These are phyloP conservation scores for Mycena amicta DNA, from an alignment of 768 basidiomycete species.

Conservation along the genomic window DNA sequence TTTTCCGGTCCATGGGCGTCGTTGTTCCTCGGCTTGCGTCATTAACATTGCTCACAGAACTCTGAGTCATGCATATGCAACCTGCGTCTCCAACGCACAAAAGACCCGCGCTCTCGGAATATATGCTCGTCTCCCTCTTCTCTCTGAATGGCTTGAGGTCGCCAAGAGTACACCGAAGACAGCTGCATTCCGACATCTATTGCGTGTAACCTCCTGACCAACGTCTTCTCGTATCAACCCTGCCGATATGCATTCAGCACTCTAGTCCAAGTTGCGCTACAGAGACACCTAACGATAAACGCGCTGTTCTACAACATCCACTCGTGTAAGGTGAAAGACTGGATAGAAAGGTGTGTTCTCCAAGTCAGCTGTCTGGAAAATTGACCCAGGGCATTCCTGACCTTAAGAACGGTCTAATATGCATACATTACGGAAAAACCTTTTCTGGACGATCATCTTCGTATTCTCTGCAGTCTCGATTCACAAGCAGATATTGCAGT, in stretches of 20 bases:
- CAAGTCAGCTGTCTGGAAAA: neutral
- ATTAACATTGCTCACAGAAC: no score
- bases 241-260: slow-evolving; percentile 80
- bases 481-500: slow-evolving; percentile 87
- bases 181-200: slow-evolving; percentile 90
- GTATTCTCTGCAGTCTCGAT: slow-evolving; percentile 91
- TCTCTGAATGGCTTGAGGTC: no score
- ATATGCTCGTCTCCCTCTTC: no score
- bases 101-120: no score
- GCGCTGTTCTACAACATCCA: slow-evolving; percentile 96
- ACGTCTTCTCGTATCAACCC: neutral
- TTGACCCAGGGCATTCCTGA: slow-evolving; percentile 74
- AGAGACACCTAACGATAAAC: slow-evolving; percentile 95
- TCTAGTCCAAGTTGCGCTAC: slow-evolving; percentile 84
- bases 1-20: no score
- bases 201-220: slow-evolving; percentile 47
- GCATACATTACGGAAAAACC: slow-evolving; percentile 90
- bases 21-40: no score
- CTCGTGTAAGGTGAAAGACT: slow-evolving; percentile 81
- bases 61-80: no score
- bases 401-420: slow-evolving; percentile 71
- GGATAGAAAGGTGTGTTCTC: slow-evolving; percentile 69
- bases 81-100: no score
- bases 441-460: slow-evolving; percentile 91
- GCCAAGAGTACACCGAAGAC: slow-evolving; percentile 85